Conservation (phyloP, 2,329 filamentous ascomycete genomes). For the Basipetospora chlamydospora region DNA sequence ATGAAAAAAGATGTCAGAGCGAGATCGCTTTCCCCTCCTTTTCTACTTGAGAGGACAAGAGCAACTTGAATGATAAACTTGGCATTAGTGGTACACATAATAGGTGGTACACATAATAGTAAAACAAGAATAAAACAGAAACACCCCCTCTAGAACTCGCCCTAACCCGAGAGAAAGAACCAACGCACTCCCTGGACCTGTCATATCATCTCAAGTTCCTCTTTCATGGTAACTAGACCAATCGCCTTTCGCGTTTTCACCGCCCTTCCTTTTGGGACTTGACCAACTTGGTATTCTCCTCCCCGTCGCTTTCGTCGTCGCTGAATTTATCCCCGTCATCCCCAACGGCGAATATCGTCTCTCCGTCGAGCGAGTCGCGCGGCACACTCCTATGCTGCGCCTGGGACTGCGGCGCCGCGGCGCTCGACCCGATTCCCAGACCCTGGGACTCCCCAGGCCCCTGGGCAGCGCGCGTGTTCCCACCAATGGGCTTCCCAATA, state of each 20-base stretch:
- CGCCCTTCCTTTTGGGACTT: no score
- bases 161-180: no score
- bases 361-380: conserved; percentile 56
- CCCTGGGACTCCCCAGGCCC: conserved; percentile 1
- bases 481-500: conserved; percentile 8
- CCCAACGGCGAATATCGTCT: conserved; percentile 91
- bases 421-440: conserved; percentile 7
- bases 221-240: no score
- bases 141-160: neutral
- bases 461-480: conserved; percentile 3
- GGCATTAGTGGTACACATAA: no score
- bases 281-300: conserved; percentile 45
- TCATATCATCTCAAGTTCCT: neutral
- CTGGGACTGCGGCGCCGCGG: conserved; percentile 9
- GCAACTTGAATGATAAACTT: no score
- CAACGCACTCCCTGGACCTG: no score
- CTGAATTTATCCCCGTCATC: conserved; percentile 74
- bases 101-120: no score
- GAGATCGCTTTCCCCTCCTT: no score
- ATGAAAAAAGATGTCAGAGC: no score
- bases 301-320: conserved; percentile 46
- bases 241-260: no score
- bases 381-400: conserved; percentile 21
- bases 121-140: neutral
- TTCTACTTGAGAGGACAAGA: no score